Base-by-base conservation (phyloP, 2,329 filamentous ascomycete species). In the Orbilia ellipsospora region DNA sequence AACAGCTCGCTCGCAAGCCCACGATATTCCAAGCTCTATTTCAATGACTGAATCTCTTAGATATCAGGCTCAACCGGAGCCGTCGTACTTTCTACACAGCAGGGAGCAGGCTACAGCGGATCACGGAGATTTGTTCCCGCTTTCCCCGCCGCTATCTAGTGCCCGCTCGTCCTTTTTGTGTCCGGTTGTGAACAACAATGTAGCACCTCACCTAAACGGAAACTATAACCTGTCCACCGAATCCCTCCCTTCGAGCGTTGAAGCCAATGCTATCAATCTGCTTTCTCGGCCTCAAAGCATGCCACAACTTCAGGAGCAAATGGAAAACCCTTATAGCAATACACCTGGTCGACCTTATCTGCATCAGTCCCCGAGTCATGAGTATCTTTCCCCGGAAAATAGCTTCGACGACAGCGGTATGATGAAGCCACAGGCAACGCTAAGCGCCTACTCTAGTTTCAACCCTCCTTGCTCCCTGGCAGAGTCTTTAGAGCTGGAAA, bases 91-190 rank as follows among this genome's bases (percentile, higher is more conserved):
- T 59, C 45, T 69, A 55, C 64, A 75, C 57, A 69, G 40, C 64
- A 75, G 64, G 64, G 64, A 75, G 59, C 72, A 60, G 45, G 36
- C 63, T 64, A 64, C 64, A 63, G 56, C 64, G 55, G 72, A 75
- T 60, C 72, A 69, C 60, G 72, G 72, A 65, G 72, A 69, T 64
- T 69, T 75, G 59, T 68, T 75, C 72, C 72, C 72, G 72, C 72
- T 75, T 65, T 75, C 72, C 72, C 72, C 72, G 72, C 72, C 72
- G 61, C 54, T 75, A 65, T 75, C 72, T 75, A 75, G 72, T 75
- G 72, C 64, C 72, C 72, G 72, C 64, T 69, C 64, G 64, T 69
- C 64, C 64, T 75, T 75, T 69, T 75, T 75, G 72, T 75, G 60
- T 68, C 64, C 72, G 54, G 31, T 36, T 7, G 2, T 36, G 1